phyloP scores from a whole-genome alignment of 306 rosid genomes.

The Castanospermum australe region DNA sequence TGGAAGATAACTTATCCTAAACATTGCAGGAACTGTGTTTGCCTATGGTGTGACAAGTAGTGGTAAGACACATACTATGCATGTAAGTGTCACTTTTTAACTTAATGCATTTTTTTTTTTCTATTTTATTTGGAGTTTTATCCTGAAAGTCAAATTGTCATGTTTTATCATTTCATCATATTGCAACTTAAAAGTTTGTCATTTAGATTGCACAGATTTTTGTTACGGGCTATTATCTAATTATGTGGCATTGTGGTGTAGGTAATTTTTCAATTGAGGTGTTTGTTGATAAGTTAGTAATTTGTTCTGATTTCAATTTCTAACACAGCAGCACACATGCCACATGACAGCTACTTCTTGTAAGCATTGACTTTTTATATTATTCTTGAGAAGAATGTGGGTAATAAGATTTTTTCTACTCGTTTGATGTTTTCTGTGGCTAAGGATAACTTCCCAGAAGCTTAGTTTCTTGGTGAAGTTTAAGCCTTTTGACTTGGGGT shows the following conservation, averaged over 20 bases:
- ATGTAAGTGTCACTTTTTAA: conserved; percentile 58
- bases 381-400: conserved; percentile 1
- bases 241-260: not conserved
- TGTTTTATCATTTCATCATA: conserved; percentile 7
- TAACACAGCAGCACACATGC: not conserved
- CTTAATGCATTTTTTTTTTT: not conserved
- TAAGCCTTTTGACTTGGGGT: not conserved
- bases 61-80: conserved; percentile 99
- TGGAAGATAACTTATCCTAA: conserved; percentile 34
- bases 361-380: not conserved
- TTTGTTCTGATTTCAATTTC: not conserved
- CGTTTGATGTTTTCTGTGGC: not conserved
- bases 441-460: not conserved
- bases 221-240: not conserved
- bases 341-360: not conserved
- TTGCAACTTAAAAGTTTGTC: conserved; percentile 4
- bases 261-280: conserved; percentile 13
- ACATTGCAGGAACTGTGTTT: conserved; percentile 93
- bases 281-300: not conserved
- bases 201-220: not conserved
- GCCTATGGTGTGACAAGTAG: conserved; percentile 99
- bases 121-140: conserved; percentile 10
- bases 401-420: not conserved
- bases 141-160: not conserved
- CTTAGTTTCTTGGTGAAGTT: not conserved